Percentiles rank a stretch among this genome's conserved stretches.
Conservation (phyloP, 1,284 basidiomycete genomes). For the Ceratobasidium sp. region DNA sequence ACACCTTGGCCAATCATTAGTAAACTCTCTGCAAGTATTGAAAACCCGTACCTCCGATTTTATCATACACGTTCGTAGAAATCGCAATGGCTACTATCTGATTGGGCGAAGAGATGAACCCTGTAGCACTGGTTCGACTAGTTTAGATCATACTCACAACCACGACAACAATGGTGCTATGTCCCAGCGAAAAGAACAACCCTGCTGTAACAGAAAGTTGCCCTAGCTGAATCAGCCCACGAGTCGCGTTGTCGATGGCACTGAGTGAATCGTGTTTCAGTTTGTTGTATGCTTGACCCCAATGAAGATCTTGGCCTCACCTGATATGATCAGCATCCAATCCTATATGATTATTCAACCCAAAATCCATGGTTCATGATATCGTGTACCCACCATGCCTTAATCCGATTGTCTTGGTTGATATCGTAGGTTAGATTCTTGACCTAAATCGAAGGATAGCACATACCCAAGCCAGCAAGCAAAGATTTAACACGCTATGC, state of each 20-base stretch:
- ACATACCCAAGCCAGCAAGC: conserved; percentile 81
- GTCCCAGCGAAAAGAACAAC: conserved; percentile 86
- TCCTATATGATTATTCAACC: conserved; percentile 55
- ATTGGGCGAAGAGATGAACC: neutral
- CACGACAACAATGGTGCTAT: conserved; percentile 85
- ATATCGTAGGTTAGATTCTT: neutral
- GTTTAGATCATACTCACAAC: conserved; percentile 60
- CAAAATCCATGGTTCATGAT: neutral
- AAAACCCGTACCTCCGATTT: conserved; percentile 55
- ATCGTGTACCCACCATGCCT: conserved; percentile 67
- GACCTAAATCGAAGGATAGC: neutral
- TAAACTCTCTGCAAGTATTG: conserved; percentile 18
- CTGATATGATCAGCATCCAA: conserved; percentile 92
- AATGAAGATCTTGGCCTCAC: conserved; percentile 51
- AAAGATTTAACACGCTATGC: conserved; percentile 68
- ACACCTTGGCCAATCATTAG: conserved; percentile 51
- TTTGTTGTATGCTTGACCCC: neutral
- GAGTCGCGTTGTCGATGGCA: conserved; percentile 89
- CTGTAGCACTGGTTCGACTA: neutral
- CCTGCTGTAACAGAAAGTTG: conserved; percentile 84
- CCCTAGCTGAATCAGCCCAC: conserved; percentile 75
- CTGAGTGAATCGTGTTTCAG: conserved; percentile 50
- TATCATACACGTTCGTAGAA: conserved; percentile 73
- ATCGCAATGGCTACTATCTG: conserved; percentile 85
- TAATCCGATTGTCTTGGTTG: conserved; percentile 76